Evolutionary conservation across 257 asterid species (phyloP).

Genomic region (Capsicum pubescens): DNA sequence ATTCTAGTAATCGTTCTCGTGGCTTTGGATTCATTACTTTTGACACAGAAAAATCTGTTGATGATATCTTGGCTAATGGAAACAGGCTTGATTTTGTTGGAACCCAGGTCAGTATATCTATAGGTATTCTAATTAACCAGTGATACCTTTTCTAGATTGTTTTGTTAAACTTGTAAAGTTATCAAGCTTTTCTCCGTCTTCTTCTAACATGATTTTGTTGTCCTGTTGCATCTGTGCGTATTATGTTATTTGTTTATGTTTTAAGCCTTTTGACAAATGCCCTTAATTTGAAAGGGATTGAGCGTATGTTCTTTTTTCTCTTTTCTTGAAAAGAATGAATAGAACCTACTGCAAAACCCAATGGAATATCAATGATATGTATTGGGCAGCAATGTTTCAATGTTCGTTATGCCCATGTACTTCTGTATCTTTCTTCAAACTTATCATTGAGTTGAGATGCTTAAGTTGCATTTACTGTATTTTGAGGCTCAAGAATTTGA

Average conservation of each 20-base stretch:
- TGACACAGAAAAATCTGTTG: conserved; percentile 61
- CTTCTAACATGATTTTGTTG: background rate
- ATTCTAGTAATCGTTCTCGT: conserved; percentile 62
- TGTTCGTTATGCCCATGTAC: conserved; percentile 6
- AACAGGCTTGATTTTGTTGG: conserved; percentile 63
- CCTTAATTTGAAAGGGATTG: no score
- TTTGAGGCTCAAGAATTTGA: conserved; percentile 14
- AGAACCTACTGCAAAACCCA: background rate
- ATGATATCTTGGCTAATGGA: conserved; percentile 57
- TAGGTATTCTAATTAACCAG: background rate
- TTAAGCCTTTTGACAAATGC: background rate
- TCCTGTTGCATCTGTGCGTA: background rate
- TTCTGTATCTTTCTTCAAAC: background rate
- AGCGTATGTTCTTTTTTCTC: background rate
- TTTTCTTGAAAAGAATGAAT: background rate
- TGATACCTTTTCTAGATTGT: background rate
- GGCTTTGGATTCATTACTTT: conserved; percentile 66
- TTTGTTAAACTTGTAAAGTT: background rate
- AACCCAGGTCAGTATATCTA: conserved; percentile 49
- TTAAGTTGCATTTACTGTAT: background rate
- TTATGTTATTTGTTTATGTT: background rate
- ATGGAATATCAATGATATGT: background rate
- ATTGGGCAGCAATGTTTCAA: background rate
- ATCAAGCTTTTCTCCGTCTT: background rate
- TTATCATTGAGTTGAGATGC: background rate